Evolutionary conservation across 1,284 basidiomycete species (phyloP), one percentile per base, ranked within the genome.

Genomic region (Trichosporon inkin): DNA sequence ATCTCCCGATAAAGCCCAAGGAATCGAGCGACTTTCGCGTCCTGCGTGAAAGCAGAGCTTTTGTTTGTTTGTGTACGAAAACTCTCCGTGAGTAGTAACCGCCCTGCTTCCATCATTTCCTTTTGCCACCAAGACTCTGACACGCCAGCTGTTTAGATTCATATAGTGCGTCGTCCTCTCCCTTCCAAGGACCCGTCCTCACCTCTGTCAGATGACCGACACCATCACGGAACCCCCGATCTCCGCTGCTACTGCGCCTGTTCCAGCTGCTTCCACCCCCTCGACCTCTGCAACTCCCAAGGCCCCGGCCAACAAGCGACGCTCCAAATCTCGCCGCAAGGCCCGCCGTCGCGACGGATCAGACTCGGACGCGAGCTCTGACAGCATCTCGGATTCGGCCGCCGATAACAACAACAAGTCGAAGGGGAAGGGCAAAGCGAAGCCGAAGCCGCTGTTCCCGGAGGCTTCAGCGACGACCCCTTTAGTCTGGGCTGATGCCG

Each of bases 391-490:
- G 20, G 62, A 61, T 35, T 38, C 24, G 14, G 22, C 20, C 20
- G 37, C 19, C 28, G 55, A 16, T 2, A 14, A 36, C 6, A 34
- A 39, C n/a, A 44, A 39, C 10, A 28, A 24, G 7, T 19, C 49
- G 6, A 16, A 47, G 20, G n/a, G 19, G 17, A 49, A 37, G 14
- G 32, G 44, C 19, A 34, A 20, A 32, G 20, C 57, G 6, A 34
- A 38, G 19, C 38, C 17, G 34, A 37, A 22, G 13, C 51, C 71
- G 1, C 58, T 66, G 5, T 71, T 72, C 53, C 60, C 65, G 17
- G 68, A 71, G 59, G 60, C 55, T 14, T 56, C 22, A 11, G 64
- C 66, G n/a, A 65, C 69, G 1, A 71, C 70, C 16, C 72, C 71
- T 3, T 62, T 58, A 3, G 70, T 57, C 13, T 73, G 71, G 71